phyloP scores from a whole-genome alignment of 768 basidiomycete genomes.

The Leccinum longicurvipes region DNA sequence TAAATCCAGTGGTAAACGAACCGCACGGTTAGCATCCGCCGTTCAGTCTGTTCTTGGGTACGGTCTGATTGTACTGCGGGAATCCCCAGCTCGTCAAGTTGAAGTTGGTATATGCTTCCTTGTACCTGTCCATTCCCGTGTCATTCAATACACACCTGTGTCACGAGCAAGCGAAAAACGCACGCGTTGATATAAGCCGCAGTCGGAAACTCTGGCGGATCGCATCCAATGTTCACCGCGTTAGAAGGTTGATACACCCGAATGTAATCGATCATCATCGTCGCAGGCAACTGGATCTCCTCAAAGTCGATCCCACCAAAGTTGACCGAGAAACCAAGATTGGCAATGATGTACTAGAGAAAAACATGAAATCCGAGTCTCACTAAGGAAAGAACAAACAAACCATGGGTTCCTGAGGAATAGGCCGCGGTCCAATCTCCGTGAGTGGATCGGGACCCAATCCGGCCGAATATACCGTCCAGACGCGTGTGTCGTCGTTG shows the following conservation, averaged over 20 bases:
- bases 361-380: neutral
- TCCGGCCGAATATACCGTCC: constrained; percentile 52
- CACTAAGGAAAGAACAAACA: neutral
- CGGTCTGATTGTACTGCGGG: constrained; percentile 44
- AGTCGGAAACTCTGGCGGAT: constrained; percentile 74
- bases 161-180: constrained; percentile 17
- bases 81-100: constrained; percentile 43
- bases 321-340: constrained; percentile 65
- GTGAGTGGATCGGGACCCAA: constrained; percentile 48
- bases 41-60: constrained; percentile 54
- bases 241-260: constrained; percentile 65
- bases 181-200: constrained; percentile 69
- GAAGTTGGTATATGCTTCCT: constrained; percentile 43
- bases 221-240: constrained; percentile 56
- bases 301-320: constrained; percentile 66
- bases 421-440: constrained; percentile 54
- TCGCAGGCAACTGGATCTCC: constrained; percentile 49
- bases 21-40: constrained; percentile 25
- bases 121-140: constrained; percentile 30
- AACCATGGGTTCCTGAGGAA: constrained; percentile 71
- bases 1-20: constrained; percentile 5
- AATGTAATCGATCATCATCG: constrained; percentile 78
- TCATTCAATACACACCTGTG: neutral
- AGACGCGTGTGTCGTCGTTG: constrained; percentile 48
- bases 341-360: constrained; percentile 61